Percentiles rank a stretch among this genome's conserved stretches.
Conservation (phyloP, 2,329 filamentous ascomycete species). For the Rhexocercosporidium sp. region DNA sequence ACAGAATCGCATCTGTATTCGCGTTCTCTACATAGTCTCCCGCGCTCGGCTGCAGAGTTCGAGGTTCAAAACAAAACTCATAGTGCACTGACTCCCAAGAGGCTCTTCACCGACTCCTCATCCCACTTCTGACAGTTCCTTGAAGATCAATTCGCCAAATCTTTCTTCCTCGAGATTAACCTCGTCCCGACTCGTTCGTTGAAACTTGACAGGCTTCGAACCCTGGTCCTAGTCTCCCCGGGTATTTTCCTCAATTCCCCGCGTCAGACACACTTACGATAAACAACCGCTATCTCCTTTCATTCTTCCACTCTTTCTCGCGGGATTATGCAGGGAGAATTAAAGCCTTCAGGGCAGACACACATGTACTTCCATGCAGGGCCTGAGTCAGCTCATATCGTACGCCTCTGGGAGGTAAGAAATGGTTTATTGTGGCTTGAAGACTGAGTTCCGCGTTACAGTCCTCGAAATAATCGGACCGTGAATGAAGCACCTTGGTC, state of each 20-base stretch:
- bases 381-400: neutral
- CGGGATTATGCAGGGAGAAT: neutral
- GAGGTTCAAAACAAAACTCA: neutral
- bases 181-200: neutral
- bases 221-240: neutral
- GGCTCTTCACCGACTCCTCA: conserved; percentile 3
- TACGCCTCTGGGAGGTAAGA: neutral
- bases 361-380: neutral
- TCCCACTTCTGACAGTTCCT: neutral
- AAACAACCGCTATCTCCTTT: neutral
- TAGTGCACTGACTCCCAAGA: neutral
- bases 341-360: neutral
- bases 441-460: neutral
- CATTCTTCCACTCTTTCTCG: neutral
- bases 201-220: neutral
- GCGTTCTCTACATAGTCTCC: neutral
- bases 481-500: neutral
- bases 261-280: neutral
- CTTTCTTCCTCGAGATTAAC: neutral
- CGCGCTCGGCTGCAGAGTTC: neutral
- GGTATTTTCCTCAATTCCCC: neutral
- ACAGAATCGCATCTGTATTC: neutral
- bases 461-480: neutral
- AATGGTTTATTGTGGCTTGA: neutral
- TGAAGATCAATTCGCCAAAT: neutral